Conservation (phyloP, 257 asterid genomes). For the Vinca minor region DNA sequence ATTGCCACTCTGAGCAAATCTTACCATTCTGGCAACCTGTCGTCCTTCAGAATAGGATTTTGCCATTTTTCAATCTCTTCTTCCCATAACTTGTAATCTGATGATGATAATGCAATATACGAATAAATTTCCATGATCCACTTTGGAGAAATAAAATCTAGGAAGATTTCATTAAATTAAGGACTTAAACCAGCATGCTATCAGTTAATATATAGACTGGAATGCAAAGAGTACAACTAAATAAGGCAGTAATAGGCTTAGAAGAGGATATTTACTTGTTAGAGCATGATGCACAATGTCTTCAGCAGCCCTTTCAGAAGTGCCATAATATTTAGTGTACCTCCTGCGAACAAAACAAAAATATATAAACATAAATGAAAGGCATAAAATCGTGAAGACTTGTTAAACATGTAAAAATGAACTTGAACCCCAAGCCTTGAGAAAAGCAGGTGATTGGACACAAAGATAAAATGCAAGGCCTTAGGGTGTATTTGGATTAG, state of each 20-base stretch:
- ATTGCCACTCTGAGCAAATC: slow-evolving; percentile 7
- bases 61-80: slow-evolving; percentile 99
- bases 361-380: too few species aligned
- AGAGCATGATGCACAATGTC: slow-evolving; percentile 91
- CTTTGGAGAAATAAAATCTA: neutral
- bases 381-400: neutral
- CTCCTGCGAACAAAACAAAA: slow-evolving; percentile 52
- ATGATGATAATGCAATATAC: slow-evolving; percentile 12
- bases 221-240: neutral
- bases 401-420: neutral
- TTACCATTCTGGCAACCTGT: slow-evolving; percentile 88
- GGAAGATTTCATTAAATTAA: neutral
- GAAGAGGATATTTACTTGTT: slow-evolving; percentile 52
- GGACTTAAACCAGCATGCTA: slow-evolving; percentile 1
- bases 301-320: slow-evolving; percentile 72
- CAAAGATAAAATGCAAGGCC: too few species aligned
- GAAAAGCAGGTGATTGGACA: neutral
- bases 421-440: neutral
- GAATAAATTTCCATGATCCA: neutral
- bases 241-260: slow-evolving; percentile 4
- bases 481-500: too few species aligned
- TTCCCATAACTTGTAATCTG: slow-evolving; percentile 94
- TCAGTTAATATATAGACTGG: neutral
- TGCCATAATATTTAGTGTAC: slow-evolving; percentile 91
- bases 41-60: slow-evolving; percentile 77